Conservation (phyloP, 441 rosid genomes). For the Breynia disticha region DNA sequence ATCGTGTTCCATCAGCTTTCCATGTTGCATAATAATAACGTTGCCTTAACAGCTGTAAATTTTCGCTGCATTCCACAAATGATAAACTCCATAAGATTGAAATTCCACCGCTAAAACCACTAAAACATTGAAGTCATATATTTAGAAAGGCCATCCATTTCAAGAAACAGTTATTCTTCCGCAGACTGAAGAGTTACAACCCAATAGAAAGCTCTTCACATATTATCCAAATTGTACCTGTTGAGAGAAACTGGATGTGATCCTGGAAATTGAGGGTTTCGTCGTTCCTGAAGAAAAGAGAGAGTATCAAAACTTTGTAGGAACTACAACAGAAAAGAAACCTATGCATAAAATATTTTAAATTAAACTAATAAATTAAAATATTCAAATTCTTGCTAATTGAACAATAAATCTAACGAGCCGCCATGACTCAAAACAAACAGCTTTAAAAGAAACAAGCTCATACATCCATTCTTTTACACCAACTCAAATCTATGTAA, state of each 20-base stretch:
- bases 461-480: too few relatives aligned
- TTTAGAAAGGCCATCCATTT: not conserved
- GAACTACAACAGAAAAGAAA: slow-evolving; percentile 7
- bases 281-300: slow-evolving; percentile 56
- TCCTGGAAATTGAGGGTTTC: slow-evolving; percentile 82
- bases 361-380: too few relatives aligned
- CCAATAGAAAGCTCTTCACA: not conserved
- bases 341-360: too few relatives aligned
- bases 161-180: not conserved
- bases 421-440: too few relatives aligned
- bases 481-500: too few relatives aligned
- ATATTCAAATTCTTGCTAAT: too few relatives aligned
- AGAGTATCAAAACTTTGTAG: slow-evolving; percentile 6
- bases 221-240: slow-evolving; percentile 40
- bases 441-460: too few relatives aligned
- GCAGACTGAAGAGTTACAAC: not conserved
- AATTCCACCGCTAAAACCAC: not conserved
- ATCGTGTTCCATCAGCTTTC: slow-evolving; percentile 99
- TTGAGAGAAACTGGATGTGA: slow-evolving; percentile 97
- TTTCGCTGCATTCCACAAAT: slow-evolving; percentile 50
- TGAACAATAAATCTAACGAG: too few relatives aligned
- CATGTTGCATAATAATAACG: slow-evolving; percentile 98
- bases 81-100: slow-evolving; percentile 7
- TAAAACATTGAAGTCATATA: not conserved
- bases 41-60: slow-evolving; percentile 87